A percentile compares a stretch with the other conserved stretches of the same genome.
Conservation (phyloP, 1,284 basidiomycete genomes). For the Moesziomyces sp. region DNA sequence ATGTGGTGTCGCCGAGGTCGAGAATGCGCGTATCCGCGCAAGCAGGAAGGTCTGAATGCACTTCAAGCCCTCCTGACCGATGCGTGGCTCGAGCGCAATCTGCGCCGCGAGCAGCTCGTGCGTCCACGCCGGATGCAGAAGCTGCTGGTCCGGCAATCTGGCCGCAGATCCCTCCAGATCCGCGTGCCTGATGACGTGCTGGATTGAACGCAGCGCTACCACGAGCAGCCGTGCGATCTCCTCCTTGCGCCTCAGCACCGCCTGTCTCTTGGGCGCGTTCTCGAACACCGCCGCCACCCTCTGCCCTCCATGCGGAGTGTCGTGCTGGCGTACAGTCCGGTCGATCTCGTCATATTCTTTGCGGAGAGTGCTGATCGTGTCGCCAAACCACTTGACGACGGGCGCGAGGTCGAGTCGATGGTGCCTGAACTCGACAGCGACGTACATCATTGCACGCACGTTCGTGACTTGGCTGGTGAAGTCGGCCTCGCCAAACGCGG, state of each 20-base stretch:
- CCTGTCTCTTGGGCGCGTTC: constrained; percentile 38
- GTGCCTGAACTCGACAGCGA: constrained; percentile 77
- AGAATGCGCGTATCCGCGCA: constrained; percentile 71
- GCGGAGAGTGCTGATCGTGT: constrained; percentile 75
- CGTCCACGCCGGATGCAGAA: constrained; percentile 75
- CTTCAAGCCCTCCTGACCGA: constrained; percentile 73
- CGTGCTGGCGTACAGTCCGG: constrained; percentile 27
- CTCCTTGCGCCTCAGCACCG: constrained; percentile 24
- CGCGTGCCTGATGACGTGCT: constrained; percentile 74
- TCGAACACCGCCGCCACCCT: constrained; percentile 37
- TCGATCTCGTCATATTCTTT: constrained; percentile 72
- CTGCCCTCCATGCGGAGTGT: constrained; percentile 21
- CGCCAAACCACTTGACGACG: constrained; percentile 77
- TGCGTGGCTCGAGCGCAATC: constrained; percentile 71
- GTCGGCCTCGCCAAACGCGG: constrained; percentile 76
- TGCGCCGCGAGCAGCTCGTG: constrained; percentile 73
- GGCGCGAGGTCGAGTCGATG: constrained; percentile 73
- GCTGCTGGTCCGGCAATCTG: constrained; percentile 76
- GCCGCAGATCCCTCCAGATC: constrained; percentile 67
- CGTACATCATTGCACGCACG: constrained; percentile 82
- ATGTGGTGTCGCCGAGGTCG: constrained; percentile 68
- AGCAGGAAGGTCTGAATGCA: constrained; percentile 77
- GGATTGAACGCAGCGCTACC: constrained; percentile 72
- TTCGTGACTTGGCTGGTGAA: constrained; percentile 77
- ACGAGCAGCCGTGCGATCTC: constrained; percentile 49